These are phyloP conservation scores for Myxozyma vanderwaltii DNA, from an alignment of 805 yeast genomes.

Conservation along the genomic window DNA sequence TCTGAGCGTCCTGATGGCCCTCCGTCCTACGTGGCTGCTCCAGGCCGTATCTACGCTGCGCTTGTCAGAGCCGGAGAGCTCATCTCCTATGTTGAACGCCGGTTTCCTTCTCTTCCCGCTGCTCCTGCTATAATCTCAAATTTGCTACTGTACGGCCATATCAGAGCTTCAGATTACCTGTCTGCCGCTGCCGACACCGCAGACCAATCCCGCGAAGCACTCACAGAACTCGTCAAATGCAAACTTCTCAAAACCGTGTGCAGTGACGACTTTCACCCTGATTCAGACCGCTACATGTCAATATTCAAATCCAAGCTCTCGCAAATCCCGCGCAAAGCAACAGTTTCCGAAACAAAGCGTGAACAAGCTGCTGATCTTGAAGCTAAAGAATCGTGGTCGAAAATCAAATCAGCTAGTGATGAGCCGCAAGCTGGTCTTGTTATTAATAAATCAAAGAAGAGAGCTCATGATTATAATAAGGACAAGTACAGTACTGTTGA, in stretches of 20 bases:
- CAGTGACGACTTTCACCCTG: slow-evolving; percentile 43
- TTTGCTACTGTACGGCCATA: slow-evolving; percentile 67
- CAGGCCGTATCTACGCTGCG: slow-evolving; percentile 45
- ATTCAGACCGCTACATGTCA: slow-evolving; percentile 37
- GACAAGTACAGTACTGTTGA: neutral
- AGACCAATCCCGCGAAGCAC: slow-evolving; percentile 41
- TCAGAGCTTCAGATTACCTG: slow-evolving; percentile 58
- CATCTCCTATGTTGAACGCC: slow-evolving; percentile 53
- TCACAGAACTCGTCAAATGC: slow-evolving; percentile 52
- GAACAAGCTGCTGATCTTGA: slow-evolving; percentile 62
- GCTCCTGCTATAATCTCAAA: slow-evolving; percentile 67
- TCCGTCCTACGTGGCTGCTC: neutral
- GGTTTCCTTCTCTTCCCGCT: slow-evolving; percentile 45
- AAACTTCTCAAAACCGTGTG: slow-evolving; percentile 56
- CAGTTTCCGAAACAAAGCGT: slow-evolving; percentile 57
- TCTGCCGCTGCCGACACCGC: slow-evolving; percentile 37
- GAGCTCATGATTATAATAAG: neutral
- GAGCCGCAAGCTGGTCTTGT: slow-evolving; percentile 28
- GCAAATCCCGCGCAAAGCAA: slow-evolving; percentile 35
- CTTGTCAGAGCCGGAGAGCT: slow-evolving; percentile 79
- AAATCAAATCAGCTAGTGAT: slow-evolving; percentile 30
- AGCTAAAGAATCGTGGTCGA: slow-evolving; percentile 44
- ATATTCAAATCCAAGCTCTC: slow-evolving; percentile 28
- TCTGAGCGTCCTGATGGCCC: slow-evolving; percentile 23
- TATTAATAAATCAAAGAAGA: slow-evolving; percentile 6